These are phyloP conservation scores for Naegleria lovaniensis DNA, from an alignment of 208 protist genomes.

Conservation along the genomic window DNA sequence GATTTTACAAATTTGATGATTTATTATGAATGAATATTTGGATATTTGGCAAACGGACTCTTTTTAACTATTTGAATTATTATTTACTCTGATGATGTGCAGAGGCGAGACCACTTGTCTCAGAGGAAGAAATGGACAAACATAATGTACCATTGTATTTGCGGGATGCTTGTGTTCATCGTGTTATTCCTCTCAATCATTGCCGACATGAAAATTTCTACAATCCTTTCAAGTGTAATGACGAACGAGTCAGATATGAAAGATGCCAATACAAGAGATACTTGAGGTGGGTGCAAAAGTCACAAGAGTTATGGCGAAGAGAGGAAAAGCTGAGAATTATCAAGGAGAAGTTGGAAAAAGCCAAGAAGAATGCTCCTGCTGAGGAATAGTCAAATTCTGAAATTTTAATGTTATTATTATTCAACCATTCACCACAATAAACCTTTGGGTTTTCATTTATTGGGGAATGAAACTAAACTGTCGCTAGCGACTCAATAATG, in stretches of 20 bases:
- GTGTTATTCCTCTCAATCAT: neutral
- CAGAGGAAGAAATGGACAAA: conserved; percentile 20
- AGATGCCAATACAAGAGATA: conserved; percentile 1
- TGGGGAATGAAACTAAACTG: too few species aligned
- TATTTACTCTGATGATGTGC: neutral
- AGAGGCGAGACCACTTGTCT: neutral
- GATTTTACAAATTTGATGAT: too few species aligned
- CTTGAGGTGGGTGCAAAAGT: neutral
- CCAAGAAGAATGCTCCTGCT: neutral
- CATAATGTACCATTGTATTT: neutral
- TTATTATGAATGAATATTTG: too few species aligned
- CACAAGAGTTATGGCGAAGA: neutral
- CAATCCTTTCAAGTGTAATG: neutral
- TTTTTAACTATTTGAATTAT: too few species aligned
- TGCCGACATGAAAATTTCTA: neutral
- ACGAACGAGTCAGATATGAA: conserved; percentile 1
- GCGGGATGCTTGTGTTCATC: neutral
- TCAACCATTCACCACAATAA: too few species aligned
- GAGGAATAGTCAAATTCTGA: neutral
- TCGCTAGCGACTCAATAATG: too few species aligned
- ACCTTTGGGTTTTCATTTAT: too few species aligned
- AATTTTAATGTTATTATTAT: too few species aligned
- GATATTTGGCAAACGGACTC: too few species aligned
- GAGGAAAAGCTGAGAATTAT: conserved; percentile 17
- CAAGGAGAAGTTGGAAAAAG: neutral